Base-by-base conservation (phyloP, 1,139 yeast species). In the Petasospora rhodanensis region DNA sequence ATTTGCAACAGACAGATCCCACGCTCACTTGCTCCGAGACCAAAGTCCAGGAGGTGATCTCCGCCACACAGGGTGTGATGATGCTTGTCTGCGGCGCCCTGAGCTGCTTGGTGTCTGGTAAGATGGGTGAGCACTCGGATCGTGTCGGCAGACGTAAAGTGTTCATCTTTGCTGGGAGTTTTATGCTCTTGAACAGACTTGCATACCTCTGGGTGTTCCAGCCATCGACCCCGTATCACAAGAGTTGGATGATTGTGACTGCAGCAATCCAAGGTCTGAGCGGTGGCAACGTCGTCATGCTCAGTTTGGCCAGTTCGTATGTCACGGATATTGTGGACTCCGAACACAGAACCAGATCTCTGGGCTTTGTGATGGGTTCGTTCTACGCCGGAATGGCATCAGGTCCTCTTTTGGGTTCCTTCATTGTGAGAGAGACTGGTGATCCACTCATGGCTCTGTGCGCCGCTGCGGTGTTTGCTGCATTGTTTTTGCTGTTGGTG, bases 291-390 rank as follows among this genome's bases (percentile, higher is more conserved):
- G 51, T 69, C 33, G 62, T 76, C 11, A 40, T 76, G 27, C 50
- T 74, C 32, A 68, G 79, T n/a, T 52, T 80, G 19, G 58, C 70
- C 12, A 72, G 72, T 43, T 69, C 84, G 30, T 82, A 80, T 48
- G 64, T 80, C 18, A 64, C 82, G 5, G 93, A 83, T 55, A 72
- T 79, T 29, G 76, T 73, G 11, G 76, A 72, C 12, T 68, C 79
- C 1, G 62, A 61, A 21, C 61, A 68, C 32, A 58, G 91, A 38
- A 70, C 75, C 13, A 68, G 70, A 32, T 61, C 69, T 2, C 60
- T 82, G 41, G 85, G 87, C 0, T 55, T 71, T 22, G 58, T 72
- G 19, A 64, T 70, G 35, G 85, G 87, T 1, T 59, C 73, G 16
- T 50, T 80, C 38, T 79, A 70, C 47, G 61, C 68, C 5, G 89